Base-by-base conservation (phyloP, 768 basidiomycete species). In the Amanita rubescens region DNA sequence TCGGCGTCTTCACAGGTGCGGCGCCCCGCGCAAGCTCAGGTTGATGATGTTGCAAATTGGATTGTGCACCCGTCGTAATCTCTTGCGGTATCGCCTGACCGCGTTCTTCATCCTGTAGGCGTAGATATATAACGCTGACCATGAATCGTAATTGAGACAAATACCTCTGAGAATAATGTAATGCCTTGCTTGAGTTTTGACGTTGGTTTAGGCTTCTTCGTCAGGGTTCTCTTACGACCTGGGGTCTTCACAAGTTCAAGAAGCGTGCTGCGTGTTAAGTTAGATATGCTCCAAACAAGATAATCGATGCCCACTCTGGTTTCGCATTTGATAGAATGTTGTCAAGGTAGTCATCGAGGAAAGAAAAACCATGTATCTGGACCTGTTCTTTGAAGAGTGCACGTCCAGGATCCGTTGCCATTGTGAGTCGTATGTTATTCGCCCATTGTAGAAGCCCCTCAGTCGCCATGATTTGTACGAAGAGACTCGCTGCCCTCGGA, bases 161-260 rank as follows among this genome's bases (percentile, higher is more conserved):
- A 20, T 58, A 85, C 85, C 64, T 81, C 76, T 6, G 77, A 62
- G 12, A 75, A 75, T 34, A 75, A 57, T 0, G 69, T 61, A 14
- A 73, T 63, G 9, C 71, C 60, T 9, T 63, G 69, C 46, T 72
- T 75, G 53, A 75, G 67, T 62, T 78, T 81, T 8, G 76, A 77
- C 5, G 72, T 62, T 3, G 72, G 63, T 58, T 79, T 79, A 15
- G 76, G 71, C 58, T 76, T 79, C 59, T 74, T 79, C 3, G 71
- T 69, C 12, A 75, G 66, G 45, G 72, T 74, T 68, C 79, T 87
- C 66, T 80, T 88, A 41, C 88, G 79, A 27, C 86, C 83, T 12
- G 90, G 90, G 1, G 90, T 92, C 69, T 92, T 92, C 2, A 92
- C 80, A 15, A 92, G 75, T 50, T 91, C 87, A 38, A 89, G 82